These are phyloP conservation scores for Fraxinus platypoda DNA, from an alignment of 305 asterid genomes.

Conservation along the genomic window DNA sequence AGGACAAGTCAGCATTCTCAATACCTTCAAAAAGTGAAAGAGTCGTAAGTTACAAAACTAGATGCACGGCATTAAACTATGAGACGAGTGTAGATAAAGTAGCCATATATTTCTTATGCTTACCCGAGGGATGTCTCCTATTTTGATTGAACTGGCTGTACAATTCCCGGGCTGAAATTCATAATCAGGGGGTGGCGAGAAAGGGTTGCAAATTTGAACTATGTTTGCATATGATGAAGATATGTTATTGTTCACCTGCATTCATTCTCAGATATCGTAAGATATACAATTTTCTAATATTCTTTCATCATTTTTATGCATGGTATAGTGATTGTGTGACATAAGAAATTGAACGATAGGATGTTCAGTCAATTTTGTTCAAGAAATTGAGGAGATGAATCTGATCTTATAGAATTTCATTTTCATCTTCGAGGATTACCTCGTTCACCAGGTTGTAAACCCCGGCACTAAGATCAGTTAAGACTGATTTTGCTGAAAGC, in stretches of 20 bases:
- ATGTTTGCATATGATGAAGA: slow-evolving; percentile 51
- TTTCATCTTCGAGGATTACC: slow-evolving; percentile 28
- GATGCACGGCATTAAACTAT: neutral
- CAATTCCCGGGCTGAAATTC: slow-evolving; percentile 60
- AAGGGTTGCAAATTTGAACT: slow-evolving; percentile 83
- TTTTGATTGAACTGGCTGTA: slow-evolving; percentile 38
- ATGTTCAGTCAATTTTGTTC: neutral
- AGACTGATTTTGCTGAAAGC: slow-evolving; percentile 52
- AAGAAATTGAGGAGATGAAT: neutral
- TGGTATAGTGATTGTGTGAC: neutral
- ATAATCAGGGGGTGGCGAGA: slow-evolving; percentile 67
- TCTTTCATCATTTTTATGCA: neutral
- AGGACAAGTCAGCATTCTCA: slow-evolving; percentile 58
- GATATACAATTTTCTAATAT: neutral
- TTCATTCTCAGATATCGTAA: neutral
- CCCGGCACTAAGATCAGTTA: slow-evolving; percentile 53
- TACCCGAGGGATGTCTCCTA: neutral
- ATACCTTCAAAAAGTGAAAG: slow-evolving; percentile 25
- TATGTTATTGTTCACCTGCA: slow-evolving; percentile 74
- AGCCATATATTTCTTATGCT: neutral
- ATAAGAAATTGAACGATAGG: neutral
- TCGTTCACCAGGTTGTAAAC: slow-evolving; percentile 52
- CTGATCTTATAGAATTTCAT: neutral
- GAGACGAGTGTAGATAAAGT: neutral
- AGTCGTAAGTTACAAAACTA: neutral